These are phyloP conservation scores for Suillus subalutaceus DNA, from an alignment of 768 basidiomycete species.

Conservation along the genomic window DNA sequence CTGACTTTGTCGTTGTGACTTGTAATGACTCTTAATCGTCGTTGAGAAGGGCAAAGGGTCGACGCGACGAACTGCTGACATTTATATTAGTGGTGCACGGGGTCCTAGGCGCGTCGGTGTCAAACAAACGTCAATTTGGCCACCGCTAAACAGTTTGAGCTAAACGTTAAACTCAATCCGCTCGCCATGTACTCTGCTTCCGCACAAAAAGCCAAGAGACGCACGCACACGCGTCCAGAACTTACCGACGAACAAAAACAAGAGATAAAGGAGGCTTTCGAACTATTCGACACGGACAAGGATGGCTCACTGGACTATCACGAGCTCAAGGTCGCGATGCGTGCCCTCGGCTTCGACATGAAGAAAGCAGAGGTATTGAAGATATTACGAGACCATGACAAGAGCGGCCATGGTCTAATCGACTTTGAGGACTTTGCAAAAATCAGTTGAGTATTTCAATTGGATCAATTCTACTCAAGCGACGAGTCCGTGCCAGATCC, in stretches of 20 bases:
- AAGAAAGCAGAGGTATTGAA: constrained; percentile 99
- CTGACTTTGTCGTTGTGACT: neutral
- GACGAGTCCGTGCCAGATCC: neutral
- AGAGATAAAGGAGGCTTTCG: constrained; percentile 98
- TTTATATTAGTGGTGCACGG: constrained; percentile 14
- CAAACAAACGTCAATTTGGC: constrained; percentile 17
- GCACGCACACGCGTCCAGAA: constrained; percentile 77
- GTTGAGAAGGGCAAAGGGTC: neutral
- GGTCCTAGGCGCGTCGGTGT: constrained; percentile 33
- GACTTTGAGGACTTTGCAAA: constrained; percentile 92
- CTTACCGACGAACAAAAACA: constrained; percentile 89
- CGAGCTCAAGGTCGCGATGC: constrained; percentile 98
- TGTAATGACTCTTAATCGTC: neutral
- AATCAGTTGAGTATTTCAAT: constrained; percentile 69
- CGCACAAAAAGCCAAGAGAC: constrained; percentile 73
- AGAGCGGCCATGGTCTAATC: constrained; percentile 81
- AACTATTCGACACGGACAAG: constrained; percentile 99
- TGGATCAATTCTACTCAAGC: neutral
- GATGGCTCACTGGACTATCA: constrained; percentile 97
- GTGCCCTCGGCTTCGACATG: constrained; percentile 95
- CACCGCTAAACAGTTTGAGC: neutral
- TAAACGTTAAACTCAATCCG: neutral
- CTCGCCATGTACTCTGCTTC: constrained; percentile 57
- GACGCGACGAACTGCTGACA: neutral
- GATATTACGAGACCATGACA: constrained; percentile 88